Evolutionary conservation across 129 eudicot species (phyloP), one percentile per base, ranked within the genome.

Genomic region (Deinandra increscens): DNA sequence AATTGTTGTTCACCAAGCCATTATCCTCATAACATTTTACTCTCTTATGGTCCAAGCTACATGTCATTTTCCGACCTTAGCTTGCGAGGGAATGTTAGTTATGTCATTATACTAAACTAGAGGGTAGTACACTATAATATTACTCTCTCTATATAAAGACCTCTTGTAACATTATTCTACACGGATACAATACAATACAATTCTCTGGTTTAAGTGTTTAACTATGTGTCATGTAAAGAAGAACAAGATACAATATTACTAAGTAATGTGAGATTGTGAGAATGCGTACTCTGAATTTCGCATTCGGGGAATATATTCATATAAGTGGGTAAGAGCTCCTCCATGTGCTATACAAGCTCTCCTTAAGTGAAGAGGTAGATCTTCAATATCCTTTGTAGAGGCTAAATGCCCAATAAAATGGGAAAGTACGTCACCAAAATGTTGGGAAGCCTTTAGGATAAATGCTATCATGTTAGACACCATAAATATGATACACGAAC

Each of bases 281-380:
- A 69, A 63, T 50, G 74, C 95, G 78, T 83, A 93, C 98, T 78
- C 83, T 68, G 96, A 84, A 50, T 81, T 81, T 69, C 88, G 81
- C 99, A 94, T 89, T 41, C 99, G 86, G 64, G 93, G 86, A 48
- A 94, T 89, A 82, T 94, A 89, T 78, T 87, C 93, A 41, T 81
- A 94, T 54, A 89, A 79, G 14, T 85, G 50, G 62, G 97, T 85
- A 63, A 94, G 88, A 56, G 83, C 79, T 80, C 99, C 99, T 65
- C 70, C 55, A 72, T 94, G 87, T 64, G 79, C 88, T 80, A 94
- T 94, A 68, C 97, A 94, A 49, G 99, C 95, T 89, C 90, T 81
- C 74, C 72, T 78, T 41, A 94, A 79, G 74, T 85, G 96, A 51
- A 84, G 69, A 46, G 99, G 97, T 75, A 94, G 70, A 50, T 80